Percentiles rank a stretch among this genome's conserved stretches.
Conservation (phyloP, 192 early-diverging fungal genomes). For the Backusella circina region DNA sequence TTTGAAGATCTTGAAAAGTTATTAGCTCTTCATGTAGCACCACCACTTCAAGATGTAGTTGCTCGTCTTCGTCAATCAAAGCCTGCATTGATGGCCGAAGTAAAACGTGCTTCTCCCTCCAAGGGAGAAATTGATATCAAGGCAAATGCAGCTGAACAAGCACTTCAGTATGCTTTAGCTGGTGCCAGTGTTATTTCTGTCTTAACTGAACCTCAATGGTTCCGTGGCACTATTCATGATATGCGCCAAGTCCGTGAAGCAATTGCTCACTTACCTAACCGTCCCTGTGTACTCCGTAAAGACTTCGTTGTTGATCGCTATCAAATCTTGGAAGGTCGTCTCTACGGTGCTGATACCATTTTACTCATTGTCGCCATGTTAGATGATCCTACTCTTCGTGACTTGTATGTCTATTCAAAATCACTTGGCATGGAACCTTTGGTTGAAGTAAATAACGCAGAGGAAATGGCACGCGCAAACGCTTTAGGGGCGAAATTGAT, state of each 20-base stretch:
- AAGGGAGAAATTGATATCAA: slow-evolving; percentile 86
- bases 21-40: slow-evolving; percentile 69
- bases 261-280: slow-evolving; percentile 56
- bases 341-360: slow-evolving; percentile 93
- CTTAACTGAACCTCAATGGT: slow-evolving; percentile 98
- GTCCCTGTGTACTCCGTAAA: slow-evolving; percentile 94
- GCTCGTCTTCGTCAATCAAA: slow-evolving; percentile 57
- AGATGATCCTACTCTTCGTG: slow-evolving; percentile 56
- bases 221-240: slow-evolving; percentile 93
- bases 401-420: slow-evolving; percentile 73
- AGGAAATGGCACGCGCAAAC: slow-evolving; percentile 88
- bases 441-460: slow-evolving; percentile 91
- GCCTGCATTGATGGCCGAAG: slow-evolving; percentile 91
- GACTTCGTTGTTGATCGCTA: slow-evolving; percentile 97
- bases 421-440: slow-evolving; percentile 95
- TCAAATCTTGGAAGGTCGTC: slow-evolving; percentile 94
- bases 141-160: slow-evolving; percentile 87
- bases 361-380: slow-evolving; percentile 97
- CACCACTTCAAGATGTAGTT: slow-evolving; percentile 75
- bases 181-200: slow-evolving; percentile 95
- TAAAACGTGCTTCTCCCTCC: slow-evolving; percentile 96
- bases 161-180: slow-evolving; percentile 79
- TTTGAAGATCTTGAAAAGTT: slow-evolving; percentile 64
- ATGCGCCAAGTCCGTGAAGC: slow-evolving; percentile 82
- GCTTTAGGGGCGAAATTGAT: slow-evolving; percentile 81